These are phyloP conservation scores for Phytophthora kernoviae DNA, from an alignment of 352 stramenopile genomes.

Conservation along the genomic window DNA sequence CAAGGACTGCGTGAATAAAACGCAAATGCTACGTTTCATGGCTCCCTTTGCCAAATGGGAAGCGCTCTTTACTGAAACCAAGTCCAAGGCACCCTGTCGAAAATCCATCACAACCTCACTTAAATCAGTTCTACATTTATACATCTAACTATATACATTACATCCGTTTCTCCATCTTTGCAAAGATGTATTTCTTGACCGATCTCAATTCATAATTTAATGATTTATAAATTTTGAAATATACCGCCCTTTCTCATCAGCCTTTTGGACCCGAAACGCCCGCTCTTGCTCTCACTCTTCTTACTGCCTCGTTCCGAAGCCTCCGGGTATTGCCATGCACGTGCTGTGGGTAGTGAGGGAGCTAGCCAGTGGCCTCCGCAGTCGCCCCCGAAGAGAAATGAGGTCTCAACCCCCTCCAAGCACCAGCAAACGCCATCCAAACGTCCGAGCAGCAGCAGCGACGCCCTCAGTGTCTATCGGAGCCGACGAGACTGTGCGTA, in stretches of 20 bases:
- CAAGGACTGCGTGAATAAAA: too few species aligned
- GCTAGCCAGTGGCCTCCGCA: constrained; percentile 26
- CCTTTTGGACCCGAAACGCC: constrained; percentile 23
- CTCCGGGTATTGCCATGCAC: constrained; percentile 11
- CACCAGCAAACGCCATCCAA: constrained; percentile 15
- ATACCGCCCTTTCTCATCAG: not conserved
- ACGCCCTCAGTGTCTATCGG: not conserved
- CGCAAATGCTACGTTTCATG: not conserved
- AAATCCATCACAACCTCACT: constrained; percentile 1
- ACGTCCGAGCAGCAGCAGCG: constrained; percentile 6
- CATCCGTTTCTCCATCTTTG: too few species aligned
- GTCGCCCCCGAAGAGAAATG: constrained; percentile 12
- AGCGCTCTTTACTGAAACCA: not conserved
- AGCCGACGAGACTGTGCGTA: constrained; percentile 58
- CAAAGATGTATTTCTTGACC: too few species aligned
- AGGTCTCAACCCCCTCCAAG: not conserved
- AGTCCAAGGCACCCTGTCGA: not conserved
- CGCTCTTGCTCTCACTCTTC: constrained; percentile 29
- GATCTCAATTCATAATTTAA: too few species aligned
- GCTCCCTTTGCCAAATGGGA: not conserved
- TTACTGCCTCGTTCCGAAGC: constrained; percentile 4
- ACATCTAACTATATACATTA: too few species aligned
- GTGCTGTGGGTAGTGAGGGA: constrained; percentile 29
- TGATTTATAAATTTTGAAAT: not conserved
- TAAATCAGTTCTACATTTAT: too few species aligned